These are phyloP conservation scores for Strobilomyces dryophilus DNA, from an alignment of 768 basidiomycete genomes.

Conservation along the genomic window DNA sequence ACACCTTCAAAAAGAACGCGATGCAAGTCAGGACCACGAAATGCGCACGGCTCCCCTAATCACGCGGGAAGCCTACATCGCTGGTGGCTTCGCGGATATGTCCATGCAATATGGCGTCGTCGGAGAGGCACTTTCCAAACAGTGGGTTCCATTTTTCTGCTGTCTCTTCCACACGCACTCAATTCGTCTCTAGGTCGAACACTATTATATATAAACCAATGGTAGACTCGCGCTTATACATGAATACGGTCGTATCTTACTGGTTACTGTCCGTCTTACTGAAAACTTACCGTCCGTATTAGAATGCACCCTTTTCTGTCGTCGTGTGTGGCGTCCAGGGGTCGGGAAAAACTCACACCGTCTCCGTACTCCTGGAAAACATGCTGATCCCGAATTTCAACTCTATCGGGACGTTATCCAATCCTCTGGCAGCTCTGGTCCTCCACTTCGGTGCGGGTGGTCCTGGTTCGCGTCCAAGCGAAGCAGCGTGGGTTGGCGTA, in stretches of 20 bases:
- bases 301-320: conserved; percentile 70
- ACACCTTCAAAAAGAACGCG: conserved; percentile 1
- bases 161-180: neutral
- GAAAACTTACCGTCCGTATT: neutral
- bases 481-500: conserved; percentile 55
- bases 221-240: conserved; percentile 52
- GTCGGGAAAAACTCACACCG: conserved; percentile 68
- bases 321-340: conserved; percentile 71
- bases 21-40: conserved; percentile 22
- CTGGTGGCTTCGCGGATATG: conserved; percentile 20
- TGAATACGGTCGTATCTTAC: conserved; percentile 50
- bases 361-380: conserved; percentile 61
- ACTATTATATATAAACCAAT: conserved; percentile 25
- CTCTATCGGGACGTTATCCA: conserved; percentile 45
- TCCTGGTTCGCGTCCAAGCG: conserved; percentile 47
- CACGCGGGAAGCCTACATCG: conserved; percentile 40
- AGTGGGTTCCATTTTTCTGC: conserved; percentile 15
- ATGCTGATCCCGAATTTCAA: conserved; percentile 52
- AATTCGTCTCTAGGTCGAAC: conserved; percentile 26
- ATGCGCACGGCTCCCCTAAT: conserved; percentile 44
- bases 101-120: conserved; percentile 56
- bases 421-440: conserved; percentile 55
- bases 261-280: neutral
- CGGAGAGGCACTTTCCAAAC: conserved; percentile 33
- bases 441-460: conserved; percentile 67